phyloP scores from a whole-genome alignment of 2,329 filamentous ascomycete species.

The Monilinia fructigena region DNA sequence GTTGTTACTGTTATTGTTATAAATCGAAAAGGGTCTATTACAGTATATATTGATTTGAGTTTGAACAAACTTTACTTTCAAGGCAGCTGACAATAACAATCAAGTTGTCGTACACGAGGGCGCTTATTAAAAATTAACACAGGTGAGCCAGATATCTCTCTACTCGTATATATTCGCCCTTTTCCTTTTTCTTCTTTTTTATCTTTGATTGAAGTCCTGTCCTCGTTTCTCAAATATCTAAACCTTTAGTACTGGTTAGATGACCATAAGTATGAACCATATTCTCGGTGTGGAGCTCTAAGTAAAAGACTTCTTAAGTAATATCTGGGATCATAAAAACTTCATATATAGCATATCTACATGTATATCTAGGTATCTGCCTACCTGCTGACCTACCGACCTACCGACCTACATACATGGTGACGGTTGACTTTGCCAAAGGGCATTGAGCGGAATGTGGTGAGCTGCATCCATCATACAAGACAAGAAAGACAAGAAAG shows the following conservation, averaged over 20 bases:
- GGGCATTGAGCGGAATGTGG: not conserved
- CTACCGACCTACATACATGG: not conserved
- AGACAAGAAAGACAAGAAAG: not conserved
- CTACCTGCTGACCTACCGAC: too few relatives aligned
- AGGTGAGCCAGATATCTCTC: not conserved
- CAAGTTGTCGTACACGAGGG: not conserved
- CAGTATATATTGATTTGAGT: not conserved
- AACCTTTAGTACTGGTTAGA: not conserved
- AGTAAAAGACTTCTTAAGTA: too few relatives aligned
- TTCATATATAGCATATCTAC: too few relatives aligned
- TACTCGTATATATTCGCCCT: not conserved
- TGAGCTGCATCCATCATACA: not conserved
- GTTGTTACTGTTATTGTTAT: not conserved
- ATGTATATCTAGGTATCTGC: too few relatives aligned
- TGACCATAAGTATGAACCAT: too few relatives aligned
- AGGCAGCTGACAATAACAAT: constrained; percentile 11
- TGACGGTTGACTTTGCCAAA: not conserved
- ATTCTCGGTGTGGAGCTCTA: too few relatives aligned
- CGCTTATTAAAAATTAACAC: not conserved
- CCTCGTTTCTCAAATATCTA: not conserved
- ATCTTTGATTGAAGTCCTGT: too few relatives aligned
- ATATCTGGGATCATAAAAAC: not conserved
- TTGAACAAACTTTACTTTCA: not conserved
- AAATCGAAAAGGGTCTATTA: not conserved
- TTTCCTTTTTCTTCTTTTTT: not conserved